Evolutionary conservation across 2,329 filamentous ascomycete genomes (phyloP), one percentile per base, ranked within the genome.

Genomic region (Elsinoe ampelina): DNA sequence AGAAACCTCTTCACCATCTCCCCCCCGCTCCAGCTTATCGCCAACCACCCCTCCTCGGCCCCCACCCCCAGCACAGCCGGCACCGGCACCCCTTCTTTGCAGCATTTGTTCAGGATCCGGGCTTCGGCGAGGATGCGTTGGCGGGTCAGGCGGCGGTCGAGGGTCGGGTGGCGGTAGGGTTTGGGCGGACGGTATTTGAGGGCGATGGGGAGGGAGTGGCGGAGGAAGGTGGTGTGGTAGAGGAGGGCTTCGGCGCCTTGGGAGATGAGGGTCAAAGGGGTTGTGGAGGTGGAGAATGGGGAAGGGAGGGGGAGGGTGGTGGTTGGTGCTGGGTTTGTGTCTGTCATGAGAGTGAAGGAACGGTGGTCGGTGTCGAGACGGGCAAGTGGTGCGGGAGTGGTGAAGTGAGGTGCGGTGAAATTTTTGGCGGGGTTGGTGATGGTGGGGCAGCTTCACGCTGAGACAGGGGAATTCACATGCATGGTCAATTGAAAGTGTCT

Each of bases 211-310:
- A 81, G 76, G 57, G 77, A 70, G 38, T 87, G 80, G 1, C 79
- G 70, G 56, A 96, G 84, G 73, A 89, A 95, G 57, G 82, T 84
- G 15, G 89, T 92, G 71, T 84, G 85, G 81, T 95, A 97, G 68
- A 98, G 82, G 62, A 92, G 89, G 59, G 89, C 91, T 81, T 98
- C 93, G 68, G 93, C 93, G 73, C 93, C 93, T 78, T 97, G 93
- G 58, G 89, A 85, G 64, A 97, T 82, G 66, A 95, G 86, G 50
- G 69, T 71, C 61, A 89, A 83, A 50, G 80, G 72, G 63, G 76
- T 70, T 38, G 81, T 75, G 60, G 80, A 75, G 68, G 80, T 80
- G 74, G 82, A 76, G 71, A 90, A 85, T 63, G 85, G 79, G 34
- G 76, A 71, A 36, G 85, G 85, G 60, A 88, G 83, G 62, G 77